Evolutionary conservation across 2,329 filamentous ascomycete genomes (phyloP), one percentile per base, ranked within the genome.

Genomic region (Elsinoe ampelina): DNA sequence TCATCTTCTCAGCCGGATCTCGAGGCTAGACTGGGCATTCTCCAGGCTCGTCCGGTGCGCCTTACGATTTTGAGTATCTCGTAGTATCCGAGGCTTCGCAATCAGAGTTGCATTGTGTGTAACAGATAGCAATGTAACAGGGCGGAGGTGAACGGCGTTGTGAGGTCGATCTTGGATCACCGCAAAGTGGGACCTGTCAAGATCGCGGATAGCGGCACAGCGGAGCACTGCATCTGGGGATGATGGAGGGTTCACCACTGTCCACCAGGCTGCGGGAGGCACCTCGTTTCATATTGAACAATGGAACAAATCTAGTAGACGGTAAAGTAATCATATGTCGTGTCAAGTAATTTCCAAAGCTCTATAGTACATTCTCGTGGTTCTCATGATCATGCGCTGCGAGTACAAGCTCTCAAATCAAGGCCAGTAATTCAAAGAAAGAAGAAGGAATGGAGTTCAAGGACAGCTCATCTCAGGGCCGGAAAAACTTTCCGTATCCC

Each of bases 401-500:
- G 22, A 39, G 47, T 52, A 52, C 48, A 52, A 50, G 45, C 45
- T 34, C 26, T 50, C 17, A 6, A 35, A 50, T 30, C 26, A 30
- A 30, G 26, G 26, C 26, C 7, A 7, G 26, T 30, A 7, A 15
- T 17, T 15, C 17, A 47, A 47, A 35, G 30, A 12, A 26, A 26
- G 45, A 22, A 20, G 17, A 50, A 15, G 17, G 10, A 34, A 11
- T 19, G 19, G 2, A 35, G 4, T 17, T 19, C 3, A 12, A n/a
- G 2, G 7, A 26, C 20, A 26, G 41, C 41, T 52, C 22, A 52
- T 52, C 48, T 22, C 34, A 52, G 30, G 3, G 57, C 38, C 17
- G 54, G 55, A 13, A 67, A 39, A 3, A 62, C 65, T 58, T 66
- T 68, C 54, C 64, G 60, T 65, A 67, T 68, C 13, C 38, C 41